Evolutionary conservation across 805 yeast genomes (phyloP).

Genomic region (Grigorovia transvaalensis): DNA sequence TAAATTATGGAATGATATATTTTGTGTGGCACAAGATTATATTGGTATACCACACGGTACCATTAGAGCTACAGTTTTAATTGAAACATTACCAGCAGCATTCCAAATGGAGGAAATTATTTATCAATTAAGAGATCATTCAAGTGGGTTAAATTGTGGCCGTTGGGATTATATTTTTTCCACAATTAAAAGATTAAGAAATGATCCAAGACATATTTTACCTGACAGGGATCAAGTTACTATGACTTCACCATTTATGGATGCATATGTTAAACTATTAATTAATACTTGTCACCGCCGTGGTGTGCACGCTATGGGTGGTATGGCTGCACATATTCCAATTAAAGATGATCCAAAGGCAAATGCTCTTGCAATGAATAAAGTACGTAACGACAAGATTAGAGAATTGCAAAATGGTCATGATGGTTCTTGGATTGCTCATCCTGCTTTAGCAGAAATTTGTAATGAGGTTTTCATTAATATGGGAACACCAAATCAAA

Average conservation of each 20-base stretch:
- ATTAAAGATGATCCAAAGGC: constrained; percentile 58
- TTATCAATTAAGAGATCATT: constrained; percentile 65
- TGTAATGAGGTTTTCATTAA: constrained; percentile 64
- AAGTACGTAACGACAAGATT: constrained; percentile 64
- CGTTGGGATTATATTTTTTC: constrained; percentile 85
- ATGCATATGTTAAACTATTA: constrained; percentile 50
- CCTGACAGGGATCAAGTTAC: constrained; percentile 77
- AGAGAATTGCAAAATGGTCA: constrained; percentile 72
- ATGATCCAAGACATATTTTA: constrained; percentile 52
- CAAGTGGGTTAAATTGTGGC: constrained; percentile 77
- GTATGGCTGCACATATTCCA: constrained; percentile 85
- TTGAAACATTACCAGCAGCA: constrained; percentile 78
- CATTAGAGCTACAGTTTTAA: constrained; percentile 69
- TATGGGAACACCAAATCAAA: constrained; percentile 79
- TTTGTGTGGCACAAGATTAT: constrained; percentile 65
- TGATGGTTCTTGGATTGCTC: constrained; percentile 87
- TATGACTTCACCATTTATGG: constrained; percentile 75
- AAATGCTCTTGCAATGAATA: constrained; percentile 57
- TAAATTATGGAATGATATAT: constrained; percentile 72
- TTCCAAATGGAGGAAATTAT: constrained; percentile 81
- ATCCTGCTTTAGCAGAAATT: constrained; percentile 68
- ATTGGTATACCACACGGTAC: constrained; percentile 63
- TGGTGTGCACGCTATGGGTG: constrained; percentile 82
- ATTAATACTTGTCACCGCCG: constrained; percentile 67
- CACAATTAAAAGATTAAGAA: constrained; percentile 65